Conservation (phyloP, 345 rosid genomes). For the Cochlearia excelsa region DNA sequence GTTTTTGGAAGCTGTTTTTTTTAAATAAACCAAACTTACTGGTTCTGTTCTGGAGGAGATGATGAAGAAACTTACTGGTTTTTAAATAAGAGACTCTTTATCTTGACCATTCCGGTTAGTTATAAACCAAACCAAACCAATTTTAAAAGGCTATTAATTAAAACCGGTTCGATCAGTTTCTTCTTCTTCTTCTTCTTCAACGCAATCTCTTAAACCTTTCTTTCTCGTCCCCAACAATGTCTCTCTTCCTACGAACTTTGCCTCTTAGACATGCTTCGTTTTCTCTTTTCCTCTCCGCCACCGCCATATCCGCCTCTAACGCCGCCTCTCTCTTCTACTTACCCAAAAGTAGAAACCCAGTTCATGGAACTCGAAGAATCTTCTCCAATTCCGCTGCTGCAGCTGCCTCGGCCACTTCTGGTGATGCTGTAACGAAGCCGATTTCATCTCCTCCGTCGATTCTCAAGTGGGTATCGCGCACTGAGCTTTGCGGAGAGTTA, state of each 20-base stretch:
- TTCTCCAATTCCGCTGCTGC: constrained; percentile 32
- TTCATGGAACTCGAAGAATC: constrained; percentile 25
- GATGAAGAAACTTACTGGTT: not conserved
- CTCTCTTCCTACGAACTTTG: constrained; percentile 41
- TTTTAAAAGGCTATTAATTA: not conserved
- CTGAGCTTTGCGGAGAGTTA: constrained; percentile 62
- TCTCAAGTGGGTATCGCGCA: constrained; percentile 74
- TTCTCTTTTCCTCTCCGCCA: constrained; percentile 37
- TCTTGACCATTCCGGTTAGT: constrained; percentile 8
- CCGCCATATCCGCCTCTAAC: constrained; percentile 35
- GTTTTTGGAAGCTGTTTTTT: constrained; percentile 17
- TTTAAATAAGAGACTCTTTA: no score
- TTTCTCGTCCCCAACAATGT: constrained; percentile 35
- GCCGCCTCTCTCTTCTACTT: constrained; percentile 18
- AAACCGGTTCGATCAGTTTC: constrained; percentile 12
- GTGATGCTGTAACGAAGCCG: constrained; percentile 24
- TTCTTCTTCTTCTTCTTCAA: constrained; percentile 3
- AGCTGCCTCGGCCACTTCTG: constrained; percentile 3
- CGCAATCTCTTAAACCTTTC: constrained; percentile 27
- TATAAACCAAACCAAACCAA: constrained; percentile 3
- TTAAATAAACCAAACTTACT: constrained; percentile 11
- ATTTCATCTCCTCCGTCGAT: constrained; percentile 24
- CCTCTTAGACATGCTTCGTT: constrained; percentile 42
- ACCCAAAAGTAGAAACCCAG: constrained; percentile 27
- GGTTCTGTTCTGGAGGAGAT: not conserved